These are phyloP conservation scores for Raphanus raphanistrum DNA, from an alignment of 345 rosid species.

Conservation along the genomic window DNA sequence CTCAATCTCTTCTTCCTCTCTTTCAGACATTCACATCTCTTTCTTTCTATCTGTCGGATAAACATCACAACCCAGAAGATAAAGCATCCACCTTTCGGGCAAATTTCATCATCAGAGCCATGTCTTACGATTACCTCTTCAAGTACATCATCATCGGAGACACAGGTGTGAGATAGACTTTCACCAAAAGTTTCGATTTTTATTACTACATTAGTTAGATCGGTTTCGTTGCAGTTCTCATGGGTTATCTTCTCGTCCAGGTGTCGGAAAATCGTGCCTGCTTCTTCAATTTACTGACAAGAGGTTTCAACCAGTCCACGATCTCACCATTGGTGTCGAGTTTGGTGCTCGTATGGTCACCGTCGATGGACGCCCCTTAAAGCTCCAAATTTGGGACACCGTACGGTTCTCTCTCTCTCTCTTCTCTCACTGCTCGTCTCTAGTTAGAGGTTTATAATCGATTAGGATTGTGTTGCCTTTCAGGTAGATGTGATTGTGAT, in stretches of 20 bases:
- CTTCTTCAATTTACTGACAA: conserved; percentile 72
- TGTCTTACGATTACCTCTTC: conserved; percentile 79
- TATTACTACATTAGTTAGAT: background rate
- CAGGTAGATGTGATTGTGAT: background rate
- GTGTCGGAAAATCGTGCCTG: conserved; percentile 73
- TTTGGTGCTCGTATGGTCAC: conserved; percentile 74
- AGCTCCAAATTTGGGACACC: conserved; percentile 79
- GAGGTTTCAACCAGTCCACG: conserved; percentile 75
- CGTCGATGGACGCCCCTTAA: conserved; percentile 58
- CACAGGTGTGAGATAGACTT: conserved; percentile 51
- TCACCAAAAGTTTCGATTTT: background rate
- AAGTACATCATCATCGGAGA: conserved; percentile 81
- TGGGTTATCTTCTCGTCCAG: conserved; percentile 24
- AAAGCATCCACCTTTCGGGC: background rate
- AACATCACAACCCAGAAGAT: background rate
- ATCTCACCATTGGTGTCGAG: conserved; percentile 75
- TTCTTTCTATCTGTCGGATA: background rate
- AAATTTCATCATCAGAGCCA: conserved; percentile 14
- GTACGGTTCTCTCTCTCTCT: conserved; percentile 33
- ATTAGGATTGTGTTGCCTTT: conserved; percentile 4
- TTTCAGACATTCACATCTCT: conserved; percentile 8
- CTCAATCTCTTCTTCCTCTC: conserved; percentile 21
- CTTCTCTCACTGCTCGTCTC: background rate
- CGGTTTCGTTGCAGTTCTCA: conserved; percentile 5
- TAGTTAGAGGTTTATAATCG: background rate